Evolutionary conservation across 2,329 filamentous ascomycete genomes (phyloP), one percentile per base, ranked within the genome.

Genomic region (Fusarium poae): DNA sequence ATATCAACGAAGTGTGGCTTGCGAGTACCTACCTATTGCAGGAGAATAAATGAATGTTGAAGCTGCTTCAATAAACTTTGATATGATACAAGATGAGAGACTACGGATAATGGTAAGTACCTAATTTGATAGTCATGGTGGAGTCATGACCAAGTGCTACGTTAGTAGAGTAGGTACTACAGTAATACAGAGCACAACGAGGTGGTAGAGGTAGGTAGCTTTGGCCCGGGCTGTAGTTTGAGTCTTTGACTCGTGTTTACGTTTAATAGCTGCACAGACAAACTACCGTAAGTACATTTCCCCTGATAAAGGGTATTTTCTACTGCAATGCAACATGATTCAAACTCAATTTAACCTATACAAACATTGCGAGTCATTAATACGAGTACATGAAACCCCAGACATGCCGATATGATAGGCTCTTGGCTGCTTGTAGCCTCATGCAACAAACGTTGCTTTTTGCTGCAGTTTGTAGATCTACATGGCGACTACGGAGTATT

Each of bases 161-260:
- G 20, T n/a, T n/a, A n/a, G n/a, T 35, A 15, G 32, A 60, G 34
- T 57, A n/a, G 51, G 34, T 57, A n/a, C 21, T 16, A 42, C 39
- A n/a, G 30, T 34, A n/a, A n/a, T n/a, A n/a, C n/a, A n/a, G n/a
- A n/a, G n/a, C n/a, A 34, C 27, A 34, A 16, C 32, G 32, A 34
- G 32, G 32, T 18, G 9, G 32, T 4, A 32, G 30, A 32, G 30
- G 13, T 34, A 34, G 32, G 15, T 52, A 54, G 32, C 21, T 45
- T 32, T 34, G 45, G 20, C 16, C 35, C 48, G 53, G 61, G 62
- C 62, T 65, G 62, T 44, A 60, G 42, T 65, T 65, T 65, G 61
- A 65, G 62, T 56, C 62, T 46, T 65, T 66, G 61, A 65, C 62
- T 65, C 60, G 51, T 10, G 62, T 57, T 37, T 34, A 34, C n/a